Evolutionary conservation across 768 basidiomycete genomes (phyloP).

Genomic region (Gautieria morchelliformis): DNA sequence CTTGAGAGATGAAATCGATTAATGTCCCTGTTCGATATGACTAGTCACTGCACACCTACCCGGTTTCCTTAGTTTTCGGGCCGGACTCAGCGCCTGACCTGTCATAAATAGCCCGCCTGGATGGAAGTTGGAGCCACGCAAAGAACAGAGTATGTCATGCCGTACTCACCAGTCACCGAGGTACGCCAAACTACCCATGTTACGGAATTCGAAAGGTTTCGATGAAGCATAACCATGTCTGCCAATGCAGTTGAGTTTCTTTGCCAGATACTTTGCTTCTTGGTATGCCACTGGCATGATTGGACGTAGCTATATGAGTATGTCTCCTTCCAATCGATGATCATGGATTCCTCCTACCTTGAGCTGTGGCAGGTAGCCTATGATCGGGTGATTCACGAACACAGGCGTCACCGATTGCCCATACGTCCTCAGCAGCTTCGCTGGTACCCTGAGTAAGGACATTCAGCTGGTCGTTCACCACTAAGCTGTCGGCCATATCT

Average conservation of each 20-base stretch:
- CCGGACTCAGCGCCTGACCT: slow-evolving; percentile 40
- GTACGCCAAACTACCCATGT: slow-evolving; percentile 71
- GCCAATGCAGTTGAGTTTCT: slow-evolving; percentile 55
- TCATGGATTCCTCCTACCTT: slow-evolving; percentile 34
- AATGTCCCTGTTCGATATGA: background rate
- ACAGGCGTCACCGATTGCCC: slow-evolving; percentile 75
- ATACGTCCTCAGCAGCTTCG: slow-evolving; percentile 55
- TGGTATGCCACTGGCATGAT: slow-evolving; percentile 56
- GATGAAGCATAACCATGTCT: slow-evolving; percentile 25
- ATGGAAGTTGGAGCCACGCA: no score
- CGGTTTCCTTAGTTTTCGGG: slow-evolving; percentile 44
- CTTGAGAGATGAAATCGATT: background rate
- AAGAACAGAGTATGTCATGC: background rate
- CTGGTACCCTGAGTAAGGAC: slow-evolving; percentile 44
- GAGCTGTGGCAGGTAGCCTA: slow-evolving; percentile 72
- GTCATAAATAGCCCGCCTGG: slow-evolving; percentile 70
- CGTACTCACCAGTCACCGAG: slow-evolving; percentile 58
- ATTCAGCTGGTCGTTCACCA: slow-evolving; percentile 52
- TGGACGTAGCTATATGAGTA: no score
- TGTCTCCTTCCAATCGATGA: no score
- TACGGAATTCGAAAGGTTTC: slow-evolving; percentile 59
- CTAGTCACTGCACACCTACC: slow-evolving; percentile 17
- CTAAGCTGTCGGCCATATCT: slow-evolving; percentile 22
- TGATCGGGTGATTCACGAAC: slow-evolving; percentile 38
- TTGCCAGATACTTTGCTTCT: slow-evolving; percentile 58